Evolutionary conservation across 331 rosid species (phyloP), one percentile per base, ranked within the genome.

Genomic region (Quercus tomentella): DNA sequence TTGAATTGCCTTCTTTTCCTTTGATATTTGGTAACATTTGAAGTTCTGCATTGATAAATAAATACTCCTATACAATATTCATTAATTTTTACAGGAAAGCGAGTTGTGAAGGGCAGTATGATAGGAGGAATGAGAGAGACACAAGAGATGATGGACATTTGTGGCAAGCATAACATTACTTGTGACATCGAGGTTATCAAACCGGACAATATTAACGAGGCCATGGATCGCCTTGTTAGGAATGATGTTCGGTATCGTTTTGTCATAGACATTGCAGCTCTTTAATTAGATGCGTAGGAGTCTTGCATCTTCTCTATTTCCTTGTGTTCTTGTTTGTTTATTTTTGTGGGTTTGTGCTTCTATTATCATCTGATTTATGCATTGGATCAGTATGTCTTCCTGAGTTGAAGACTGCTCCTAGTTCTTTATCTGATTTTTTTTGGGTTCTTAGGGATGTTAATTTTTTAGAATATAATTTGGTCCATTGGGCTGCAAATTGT

Each of bases 171-270:
- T 77, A 88, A 92, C 58, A 88, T 92, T 22, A 85, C 90, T 0
- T 84, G 92, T 5, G 96, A 92, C 79, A 82, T 91, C 21, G 97
- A 92, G 68, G 73, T 92, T 11, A 51, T 85, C 63, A 77, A 75
- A 2, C 82, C 96, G 0, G 75, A 88, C 4, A 7, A 16, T 11
- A 88, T 92, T 70, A 89, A 89, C 67, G 79, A 85, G 20, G 94
- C 96, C 4, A 3, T 92, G 35, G 76, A 82, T 1, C 92, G 97
- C 1, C 89, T 92, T 15, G 75, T 68, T 7, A 85, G 80, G 74
- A 88, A 86, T 37, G 91, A 92, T 56, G 94, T 92, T 1, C 89
- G 89, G 28, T 91, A 91, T 66, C 94, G 97, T 72, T 92, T 92
- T 54, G 94, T 92, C 71, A 85, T 91, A 30, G 96, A 91, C 85